Percentiles rank a stretch among this genome's conserved stretches.
Conservation (phyloP, 129 eudicot species). For the Flaveria brownii region DNA sequence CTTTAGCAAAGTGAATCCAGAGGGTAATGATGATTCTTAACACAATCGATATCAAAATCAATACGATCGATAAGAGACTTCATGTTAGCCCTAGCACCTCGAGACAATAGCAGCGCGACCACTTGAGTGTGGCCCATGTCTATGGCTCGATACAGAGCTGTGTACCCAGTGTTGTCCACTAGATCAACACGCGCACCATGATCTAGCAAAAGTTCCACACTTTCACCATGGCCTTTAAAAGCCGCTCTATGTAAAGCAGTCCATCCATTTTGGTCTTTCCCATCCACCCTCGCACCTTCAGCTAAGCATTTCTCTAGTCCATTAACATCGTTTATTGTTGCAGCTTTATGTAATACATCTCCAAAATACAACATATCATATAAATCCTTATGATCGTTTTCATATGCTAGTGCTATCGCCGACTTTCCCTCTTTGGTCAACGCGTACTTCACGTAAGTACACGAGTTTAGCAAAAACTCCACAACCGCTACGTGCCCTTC, state of each 20-base stretch:
- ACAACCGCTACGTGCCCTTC: constrained; percentile 53
- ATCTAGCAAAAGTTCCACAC: constrained; percentile 49
- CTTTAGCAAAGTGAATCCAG: constrained; percentile 30
- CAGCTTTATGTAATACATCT: constrained; percentile 55
- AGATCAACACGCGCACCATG: constrained; percentile 60
- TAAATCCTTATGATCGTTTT: constrained; percentile 45
- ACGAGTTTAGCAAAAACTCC: constrained; percentile 43
- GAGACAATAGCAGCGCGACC: constrained; percentile 42
- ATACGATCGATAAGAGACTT: constrained; percentile 46
- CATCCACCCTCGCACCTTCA: constrained; percentile 56
- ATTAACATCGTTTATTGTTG: constrained; percentile 43
- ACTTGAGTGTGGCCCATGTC: constrained; percentile 55
- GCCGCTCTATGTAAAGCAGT: constrained; percentile 75
- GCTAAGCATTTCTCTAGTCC: constrained; percentile 45
- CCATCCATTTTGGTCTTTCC: constrained; percentile 75
- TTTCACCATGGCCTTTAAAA: constrained; percentile 56
- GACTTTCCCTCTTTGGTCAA: constrained; percentile 54
- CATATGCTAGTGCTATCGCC: constrained; percentile 54
- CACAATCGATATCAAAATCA: constrained; percentile 40
- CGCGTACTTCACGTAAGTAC: constrained; percentile 46
- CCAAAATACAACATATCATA: constrained; percentile 52
- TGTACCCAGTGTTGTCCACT: constrained; percentile 49
- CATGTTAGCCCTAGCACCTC: constrained; percentile 60
- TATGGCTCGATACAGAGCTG: constrained; percentile 56
- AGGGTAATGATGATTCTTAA: constrained; percentile 41